These are phyloP conservation scores for Takashimella tepidaria DNA, from an alignment of 1,284 basidiomycete species.

Conservation along the genomic window DNA sequence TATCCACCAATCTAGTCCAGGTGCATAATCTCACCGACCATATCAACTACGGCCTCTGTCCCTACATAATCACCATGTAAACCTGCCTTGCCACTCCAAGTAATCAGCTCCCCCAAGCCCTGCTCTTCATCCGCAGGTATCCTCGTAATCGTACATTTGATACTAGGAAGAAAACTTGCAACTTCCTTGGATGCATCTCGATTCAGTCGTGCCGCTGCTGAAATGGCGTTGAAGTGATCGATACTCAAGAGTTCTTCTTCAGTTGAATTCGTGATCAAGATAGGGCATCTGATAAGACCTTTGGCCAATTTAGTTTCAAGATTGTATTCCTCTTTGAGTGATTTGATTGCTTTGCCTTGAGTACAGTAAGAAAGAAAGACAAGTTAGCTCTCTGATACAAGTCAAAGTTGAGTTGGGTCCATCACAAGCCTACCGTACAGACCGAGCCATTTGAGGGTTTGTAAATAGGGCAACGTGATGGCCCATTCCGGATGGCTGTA, in stretches of 20 bases:
- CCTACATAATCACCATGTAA: background rate
- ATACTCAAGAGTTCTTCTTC: background rate
- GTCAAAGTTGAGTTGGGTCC: background rate
- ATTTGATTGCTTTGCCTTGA: background rate
- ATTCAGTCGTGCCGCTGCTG: no score
- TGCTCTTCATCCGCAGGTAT: background rate
- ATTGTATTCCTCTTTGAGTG: background rate
- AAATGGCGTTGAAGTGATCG: background rate
- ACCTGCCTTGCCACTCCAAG: background rate
- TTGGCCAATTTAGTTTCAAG: background rate
- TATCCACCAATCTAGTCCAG: background rate
- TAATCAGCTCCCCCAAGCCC: background rate
- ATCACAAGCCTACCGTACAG: background rate
- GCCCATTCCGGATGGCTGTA: background rate
- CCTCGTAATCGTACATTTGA: background rate
- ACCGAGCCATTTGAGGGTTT: background rate
- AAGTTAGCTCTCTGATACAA: no score
- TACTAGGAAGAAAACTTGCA: background rate
- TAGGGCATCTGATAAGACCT: background rate
- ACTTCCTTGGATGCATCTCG: background rate
- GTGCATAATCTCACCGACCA: background rate
- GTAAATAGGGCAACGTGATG: background rate
- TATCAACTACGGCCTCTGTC: background rate
- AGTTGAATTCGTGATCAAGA: background rate
- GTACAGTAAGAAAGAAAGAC: no score